Percentiles rank a stretch among this genome's conserved stretches.
Evolutionary conservation across 768 basidiomycete species (phyloP).

Genomic region (Heimioporus sp.): DNA sequence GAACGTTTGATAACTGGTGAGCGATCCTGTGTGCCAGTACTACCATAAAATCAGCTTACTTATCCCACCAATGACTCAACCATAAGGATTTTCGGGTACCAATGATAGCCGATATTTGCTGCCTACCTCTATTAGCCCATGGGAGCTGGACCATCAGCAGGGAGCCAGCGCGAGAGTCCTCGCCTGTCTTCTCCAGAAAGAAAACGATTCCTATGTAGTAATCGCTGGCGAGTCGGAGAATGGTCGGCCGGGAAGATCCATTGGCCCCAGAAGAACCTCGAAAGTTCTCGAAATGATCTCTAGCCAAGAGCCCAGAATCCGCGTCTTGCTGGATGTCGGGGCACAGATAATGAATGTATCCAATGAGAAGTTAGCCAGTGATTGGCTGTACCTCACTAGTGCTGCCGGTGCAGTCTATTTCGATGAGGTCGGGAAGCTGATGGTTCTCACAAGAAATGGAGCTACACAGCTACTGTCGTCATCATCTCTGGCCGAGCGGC

Average conservation of each 20-base stretch:
- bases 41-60: too few species aligned
- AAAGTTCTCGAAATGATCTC: conserved; percentile 33
- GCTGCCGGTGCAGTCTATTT: conserved; percentile 44
- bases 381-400: conserved; percentile 15
- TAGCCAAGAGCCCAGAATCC: conserved; percentile 32
- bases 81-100: conserved; percentile 47
- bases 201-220: conserved; percentile 38
- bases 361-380: conserved; percentile 36
- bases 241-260: conserved; percentile 3
- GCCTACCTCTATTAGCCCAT: conserved; percentile 14
- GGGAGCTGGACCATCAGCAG: conserved; percentile 28
- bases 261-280: too few species aligned
- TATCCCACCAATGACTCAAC: too few species aligned
- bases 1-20: neutral
- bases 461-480: neutral
- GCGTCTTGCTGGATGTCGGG: conserved; percentile 51
- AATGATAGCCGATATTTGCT: conserved; percentile 43
- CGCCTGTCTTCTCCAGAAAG: conserved; percentile 22
- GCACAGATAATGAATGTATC: conserved; percentile 52
- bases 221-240: conserved; percentile 8
- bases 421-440: conserved; percentile 19
- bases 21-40: too few species aligned
- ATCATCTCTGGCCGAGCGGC: conserved; percentile 25
- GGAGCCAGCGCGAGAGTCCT: conserved; percentile 39
- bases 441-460: neutral